Evolutionary conservation across 1,139 yeast genomes (phyloP), one percentile per base, ranked within the genome.

Genomic region (Trichomonascaceae sp.): DNA sequence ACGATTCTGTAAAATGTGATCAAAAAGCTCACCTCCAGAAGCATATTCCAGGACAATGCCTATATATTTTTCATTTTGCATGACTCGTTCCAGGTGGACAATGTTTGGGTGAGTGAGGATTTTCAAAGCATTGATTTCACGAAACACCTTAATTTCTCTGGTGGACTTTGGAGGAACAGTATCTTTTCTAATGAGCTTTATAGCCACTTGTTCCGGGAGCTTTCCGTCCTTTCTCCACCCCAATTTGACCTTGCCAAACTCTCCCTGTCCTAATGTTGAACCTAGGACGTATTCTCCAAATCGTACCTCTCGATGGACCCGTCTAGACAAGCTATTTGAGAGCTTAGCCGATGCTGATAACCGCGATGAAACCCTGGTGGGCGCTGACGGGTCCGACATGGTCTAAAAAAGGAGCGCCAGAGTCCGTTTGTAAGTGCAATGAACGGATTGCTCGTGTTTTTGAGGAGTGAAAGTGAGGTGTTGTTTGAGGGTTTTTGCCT

Each of bases 1-100:
- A 64, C 93, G 83, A 68, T 90, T 91, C 60, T 85, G 87, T 58
- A 90, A 79, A 58, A 93, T 93, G 69, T 91, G 89, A 69, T 91
- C 96, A 66, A 93, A 93, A 59, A 95, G 80, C 70, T 93, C 99
- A 53, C 99, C 99, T 17, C 98, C 98, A 1, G 96, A 85, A 7
- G 98, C 98, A 70, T 91, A 93, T 67, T 93, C 98, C 57, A 93
- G 76, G 1, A 95, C 98, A 43, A 93, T 95, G 24, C 99, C 99
- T 59, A 93, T 91, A 69, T 93, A 91, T 67, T 89, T 87, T 55
- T 95, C 97, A 66, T 89, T 86, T 68, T 91, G 96, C 72, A 95
- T 79, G 38, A 93, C 98, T 67, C 91, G 97, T 57, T 90, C 96
- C 55, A 95, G 74, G 59, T 84, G 82, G 52, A 93, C 96, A 63